These are phyloP conservation scores for Eutrema heterophyllum DNA, from an alignment of 345 rosid species.

Conservation along the genomic window DNA sequence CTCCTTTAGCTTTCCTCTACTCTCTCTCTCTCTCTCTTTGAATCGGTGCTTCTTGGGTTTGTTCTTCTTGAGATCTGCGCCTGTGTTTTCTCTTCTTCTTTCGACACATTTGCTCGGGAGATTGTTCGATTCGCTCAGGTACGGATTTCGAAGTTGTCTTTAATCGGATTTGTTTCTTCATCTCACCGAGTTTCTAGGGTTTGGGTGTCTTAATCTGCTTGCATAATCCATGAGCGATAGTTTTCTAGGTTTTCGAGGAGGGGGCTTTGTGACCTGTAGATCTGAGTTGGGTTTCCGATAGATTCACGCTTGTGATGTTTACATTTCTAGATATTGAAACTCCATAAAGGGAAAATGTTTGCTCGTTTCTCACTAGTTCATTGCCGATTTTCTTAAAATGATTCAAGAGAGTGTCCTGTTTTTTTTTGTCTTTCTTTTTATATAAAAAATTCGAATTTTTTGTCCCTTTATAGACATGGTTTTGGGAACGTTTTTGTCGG, in stretches of 20 bases:
- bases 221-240: neutral
- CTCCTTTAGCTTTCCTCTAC: constrained; percentile 25
- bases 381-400: neutral
- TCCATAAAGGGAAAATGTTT: neutral
- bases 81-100: neutral
- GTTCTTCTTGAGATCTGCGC: constrained; percentile 39
- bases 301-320: neutral
- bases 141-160: constrained; percentile 25
- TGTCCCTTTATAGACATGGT: neutral
- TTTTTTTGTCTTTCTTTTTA: neutral
- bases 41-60: neutral
- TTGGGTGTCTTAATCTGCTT: constrained; percentile 1
- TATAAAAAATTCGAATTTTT: neutral
- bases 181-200: constrained; percentile 7
- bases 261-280: constrained; percentile 4
- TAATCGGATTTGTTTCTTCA: neutral
- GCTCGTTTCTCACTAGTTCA: neutral
- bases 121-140: constrained; percentile 34
- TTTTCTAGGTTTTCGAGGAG: neutral
- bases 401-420: neutral
- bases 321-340: neutral
- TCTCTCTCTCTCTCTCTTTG: neutral
- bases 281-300: constrained; percentile 13
- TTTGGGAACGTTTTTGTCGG: constrained; percentile 16
- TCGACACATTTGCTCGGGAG: neutral